Evolutionary conservation across 2,329 filamentous ascomycete genomes (phyloP).

Genomic region (Epichloe sylvatica): DNA sequence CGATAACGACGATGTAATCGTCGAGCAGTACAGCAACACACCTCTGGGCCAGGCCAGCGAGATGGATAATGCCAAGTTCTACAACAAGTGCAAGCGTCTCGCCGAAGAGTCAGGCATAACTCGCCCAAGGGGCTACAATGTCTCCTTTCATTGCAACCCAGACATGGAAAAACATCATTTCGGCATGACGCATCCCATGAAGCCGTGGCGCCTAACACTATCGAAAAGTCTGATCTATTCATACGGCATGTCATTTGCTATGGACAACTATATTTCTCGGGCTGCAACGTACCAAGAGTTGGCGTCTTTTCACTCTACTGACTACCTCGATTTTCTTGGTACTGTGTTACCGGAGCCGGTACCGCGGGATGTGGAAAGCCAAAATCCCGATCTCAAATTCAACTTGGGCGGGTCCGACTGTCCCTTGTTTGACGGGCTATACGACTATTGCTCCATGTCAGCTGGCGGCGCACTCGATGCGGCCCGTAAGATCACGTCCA

Average conservation of each 20-base stretch:
- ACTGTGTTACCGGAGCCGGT: constrained; percentile 52
- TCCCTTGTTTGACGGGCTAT: constrained; percentile 89
- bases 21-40: constrained; percentile 35
- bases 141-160: constrained; percentile 92
- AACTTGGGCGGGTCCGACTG: constrained; percentile 88
- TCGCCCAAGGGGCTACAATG: constrained; percentile 70
- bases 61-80: constrained; percentile 41
- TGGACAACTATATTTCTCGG: constrained; percentile 84
- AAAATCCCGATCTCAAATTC: constrained; percentile 54
- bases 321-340: constrained; percentile 82
- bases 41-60: constrained; percentile 38
- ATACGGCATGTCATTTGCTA: constrained; percentile 90
- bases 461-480: constrained; percentile 83
- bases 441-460: constrained; percentile 89
- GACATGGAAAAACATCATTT: constrained; percentile 96
- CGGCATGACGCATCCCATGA: constrained; percentile 95
- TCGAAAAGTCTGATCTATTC: constrained; percentile 90
- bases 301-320: constrained; percentile 68
- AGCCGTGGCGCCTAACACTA: constrained; percentile 90
- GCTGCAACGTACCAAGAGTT: constrained; percentile 80
- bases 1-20: constrained; percentile 36
- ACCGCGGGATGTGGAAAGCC: constrained; percentile 50
- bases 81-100: constrained; percentile 41
- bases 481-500: constrained; percentile 72
- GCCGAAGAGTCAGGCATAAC: constrained; percentile 55